Conservation (phyloP, 805 yeast genomes). For the Saccharomycopsis microspora region DNA sequence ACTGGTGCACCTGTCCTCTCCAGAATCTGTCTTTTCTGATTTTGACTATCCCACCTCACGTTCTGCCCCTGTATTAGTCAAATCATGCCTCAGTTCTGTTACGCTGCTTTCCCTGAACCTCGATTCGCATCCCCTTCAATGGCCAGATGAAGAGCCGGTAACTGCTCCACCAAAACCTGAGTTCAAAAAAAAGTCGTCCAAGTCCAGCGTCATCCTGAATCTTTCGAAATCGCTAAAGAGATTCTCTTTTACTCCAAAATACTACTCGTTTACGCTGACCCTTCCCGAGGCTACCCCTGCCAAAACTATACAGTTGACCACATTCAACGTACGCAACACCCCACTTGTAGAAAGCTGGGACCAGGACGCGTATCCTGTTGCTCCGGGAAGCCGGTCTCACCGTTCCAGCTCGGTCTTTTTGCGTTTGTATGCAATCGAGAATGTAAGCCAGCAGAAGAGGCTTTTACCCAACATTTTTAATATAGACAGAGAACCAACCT, state of each 20-base stretch:
- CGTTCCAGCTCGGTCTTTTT: conserved; percentile 14
- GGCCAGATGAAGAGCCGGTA: neutral
- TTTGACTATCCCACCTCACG: neutral
- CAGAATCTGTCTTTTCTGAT: conserved; percentile 11
- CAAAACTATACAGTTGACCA: conserved; percentile 6
- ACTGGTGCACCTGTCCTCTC: conserved; percentile 5
- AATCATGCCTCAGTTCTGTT: conserved; percentile 8
- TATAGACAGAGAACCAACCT: neutral
- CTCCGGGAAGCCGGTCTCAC: conserved; percentile 4
- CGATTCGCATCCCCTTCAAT: conserved; percentile 10
- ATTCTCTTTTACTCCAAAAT: neutral
- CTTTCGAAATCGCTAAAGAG: neutral
- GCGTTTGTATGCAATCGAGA: conserved; percentile 16
- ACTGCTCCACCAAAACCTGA: neutral
- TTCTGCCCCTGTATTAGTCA: neutral
- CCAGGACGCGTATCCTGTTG: neutral
- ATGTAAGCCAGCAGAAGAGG: conserved; percentile 6
- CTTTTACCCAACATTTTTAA: conserved; percentile 16
- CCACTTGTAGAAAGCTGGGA: conserved; percentile 15
- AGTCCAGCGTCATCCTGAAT: neutral
- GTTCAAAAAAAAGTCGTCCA: neutral
- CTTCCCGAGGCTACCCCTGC: neutral
- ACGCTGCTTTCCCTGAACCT: conserved; percentile 5
- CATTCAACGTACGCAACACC: conserved; percentile 11
- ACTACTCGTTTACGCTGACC: neutral